Evolutionary conservation across 148 eudicot genomes (phyloP), one percentile per base, ranked within the genome.

Genomic region (Diospyros lotus): DNA sequence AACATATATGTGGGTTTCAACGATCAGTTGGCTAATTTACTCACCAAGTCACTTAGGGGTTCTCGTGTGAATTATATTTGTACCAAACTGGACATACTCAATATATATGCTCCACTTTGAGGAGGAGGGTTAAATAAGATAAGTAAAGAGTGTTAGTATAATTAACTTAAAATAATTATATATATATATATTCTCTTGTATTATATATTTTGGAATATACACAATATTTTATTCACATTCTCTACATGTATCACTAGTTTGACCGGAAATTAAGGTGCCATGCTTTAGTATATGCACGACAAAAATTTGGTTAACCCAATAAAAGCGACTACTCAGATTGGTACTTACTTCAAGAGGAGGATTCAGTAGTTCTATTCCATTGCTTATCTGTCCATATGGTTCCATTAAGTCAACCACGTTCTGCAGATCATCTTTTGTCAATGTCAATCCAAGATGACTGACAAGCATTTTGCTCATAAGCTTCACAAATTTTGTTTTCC

Each of bases 401-500:
- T 94, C 98, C 97, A 94, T 94, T 54, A 82, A 78, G 79, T 94
- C 92, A 77, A 94, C 97, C 72, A 90, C 92, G 79, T 76, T 79
- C 67, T 87, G 84, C 76, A 94, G 76, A 86, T 94, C 95, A 77
- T 87, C 97, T 82, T 87, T 94, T 12, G 86, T 87, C 87, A 94
- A 80, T 69, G 90, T 80, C 74, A 94, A 76, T 76, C 97, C 98
- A 51, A 94, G 87, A 94, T 94, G 98, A 77, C 91, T 85, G 41
- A 94, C 91, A 58, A 91, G 84, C 86, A 68, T 75, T 73, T 82
- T 86, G 86, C 92, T 90, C 40, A 94, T 82, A 71, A 73, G 78
- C 84, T 89, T 91, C 59, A 74, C 77, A 38, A 80, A 58, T 76
- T 81, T 85, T 72, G 89, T 90, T 78, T 83, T 87, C 82, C 89